These are phyloP conservation scores for Periconia macrospinosa DNA, from an alignment of 2,329 filamentous ascomycete species.

Conservation along the genomic window DNA sequence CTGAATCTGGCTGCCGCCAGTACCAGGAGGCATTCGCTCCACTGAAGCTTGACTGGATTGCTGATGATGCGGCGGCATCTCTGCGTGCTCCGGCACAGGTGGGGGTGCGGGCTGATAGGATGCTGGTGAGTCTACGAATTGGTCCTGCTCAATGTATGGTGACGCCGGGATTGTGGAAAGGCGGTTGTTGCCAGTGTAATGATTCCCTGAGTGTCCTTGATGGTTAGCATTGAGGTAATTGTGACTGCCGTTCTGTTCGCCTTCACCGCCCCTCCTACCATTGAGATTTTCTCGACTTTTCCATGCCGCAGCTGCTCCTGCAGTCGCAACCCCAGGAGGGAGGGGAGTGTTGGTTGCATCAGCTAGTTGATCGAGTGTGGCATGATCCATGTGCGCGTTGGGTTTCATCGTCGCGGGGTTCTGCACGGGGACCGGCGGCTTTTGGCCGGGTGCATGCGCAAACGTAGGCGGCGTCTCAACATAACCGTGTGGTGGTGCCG, in stretches of 20 bases:
- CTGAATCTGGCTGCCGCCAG: constrained; percentile 27
- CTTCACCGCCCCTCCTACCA: constrained; percentile 36
- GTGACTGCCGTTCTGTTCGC: constrained; percentile 19
- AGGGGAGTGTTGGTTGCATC: constrained; percentile 63
- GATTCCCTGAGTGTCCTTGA: constrained; percentile 59
- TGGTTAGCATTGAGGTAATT: constrained; percentile 47
- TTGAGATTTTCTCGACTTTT: constrained; percentile 33
- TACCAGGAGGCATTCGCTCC: constrained; percentile 27
- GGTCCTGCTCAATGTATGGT: constrained; percentile 45
- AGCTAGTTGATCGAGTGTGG: constrained; percentile 78
- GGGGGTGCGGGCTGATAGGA: constrained; percentile 36
- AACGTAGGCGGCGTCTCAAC: constrained; percentile 80
- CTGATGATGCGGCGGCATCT: constrained; percentile 21
- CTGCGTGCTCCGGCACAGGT: constrained; percentile 40
- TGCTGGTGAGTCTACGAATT: constrained; percentile 35
- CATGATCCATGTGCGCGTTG: constrained; percentile 80
- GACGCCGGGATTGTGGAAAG: constrained; percentile 52
- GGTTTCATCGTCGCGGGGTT: constrained; percentile 76
- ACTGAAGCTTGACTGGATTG: constrained; percentile 26
- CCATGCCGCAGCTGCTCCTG: constrained; percentile 47
- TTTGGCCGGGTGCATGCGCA: constrained; percentile 70
- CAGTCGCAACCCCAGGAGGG: constrained; percentile 38
- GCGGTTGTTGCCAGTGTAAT: constrained; percentile 46
- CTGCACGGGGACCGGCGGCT: constrained; percentile 70
- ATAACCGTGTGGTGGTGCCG: constrained; percentile 64